Evolutionary conservation across 2,329 filamentous ascomycete species (phyloP), one percentile per base, ranked within the genome.

Genomic region (Cryphonectria carpinicola): DNA sequence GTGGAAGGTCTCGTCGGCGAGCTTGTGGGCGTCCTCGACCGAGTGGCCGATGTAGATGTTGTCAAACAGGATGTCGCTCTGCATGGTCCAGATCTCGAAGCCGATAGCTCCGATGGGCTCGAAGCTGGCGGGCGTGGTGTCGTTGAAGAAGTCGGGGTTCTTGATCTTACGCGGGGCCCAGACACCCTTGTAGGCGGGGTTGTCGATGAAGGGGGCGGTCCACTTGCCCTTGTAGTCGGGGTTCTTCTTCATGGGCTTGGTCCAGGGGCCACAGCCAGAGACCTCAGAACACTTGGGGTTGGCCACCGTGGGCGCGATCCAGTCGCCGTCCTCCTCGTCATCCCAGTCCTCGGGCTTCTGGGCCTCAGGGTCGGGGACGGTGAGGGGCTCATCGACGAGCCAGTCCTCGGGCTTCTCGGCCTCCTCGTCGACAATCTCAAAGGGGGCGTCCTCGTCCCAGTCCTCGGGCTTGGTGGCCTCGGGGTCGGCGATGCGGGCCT

Each of bases 41-140:
- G 95, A 98, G 90, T 99, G 96, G 74, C 96, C 96, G 81, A 99
- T 94, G 89, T 98, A 99, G 87, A 99, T 97, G 91, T 99, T 99
- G 90, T 98, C 94, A 79, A 99, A 98, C 78, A 98, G 92, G 77
- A 99, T 98, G 80, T 98, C 93, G 82, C 91, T 97, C 85, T 98
- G 95, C 96, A 99, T 99, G 78, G 96, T 98, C 96, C 96, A 99
- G 85, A 99, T 95, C 84, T 99, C 96, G 79, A 98, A 98, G 78
- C 96, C 96, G 84, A 98, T 95, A 86, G 94, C 95, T 79, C 96
- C 96, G 82, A 99, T 98, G 76, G 96, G 95, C 88, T 99, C 96
- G 79, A 99, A 93, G 89, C 97, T 96, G 82, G 96, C 86, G 67
- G 96, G 96, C 73, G 89, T 93, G 91, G 97, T 97, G 88, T 98